These are phyloP conservation scores for Pseudogymnoascus sp. DNA, from an alignment of 2,329 filamentous ascomycete genomes.

Conservation along the genomic window DNA sequence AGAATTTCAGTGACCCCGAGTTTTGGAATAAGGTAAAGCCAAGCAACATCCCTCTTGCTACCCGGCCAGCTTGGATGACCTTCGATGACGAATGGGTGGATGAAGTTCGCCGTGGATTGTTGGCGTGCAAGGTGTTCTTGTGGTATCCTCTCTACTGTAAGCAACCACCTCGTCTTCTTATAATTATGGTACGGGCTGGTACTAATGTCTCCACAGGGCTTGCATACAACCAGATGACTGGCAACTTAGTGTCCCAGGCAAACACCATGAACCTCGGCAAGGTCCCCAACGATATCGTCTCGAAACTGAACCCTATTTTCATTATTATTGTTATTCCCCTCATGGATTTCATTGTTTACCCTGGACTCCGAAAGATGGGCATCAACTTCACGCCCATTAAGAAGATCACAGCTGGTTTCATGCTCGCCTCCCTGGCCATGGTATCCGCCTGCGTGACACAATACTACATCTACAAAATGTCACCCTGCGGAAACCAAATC, in stretches of 20 bases:
- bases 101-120: conserved; percentile 64
- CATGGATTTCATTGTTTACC: conserved; percentile 64
- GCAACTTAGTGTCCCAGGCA: conserved; percentile 58
- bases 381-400: conserved; percentile 70
- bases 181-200: conserved; percentile 53
- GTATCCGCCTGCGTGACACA: conserved; percentile 51
- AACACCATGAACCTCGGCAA: conserved; percentile 61
- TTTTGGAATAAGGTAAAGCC: conserved; percentile 68
- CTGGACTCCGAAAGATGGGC: conserved; percentile 54
- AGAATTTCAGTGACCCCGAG: conserved; percentile 43
- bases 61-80: conserved; percentile 67
- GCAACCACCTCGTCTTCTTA: conserved; percentile 25
- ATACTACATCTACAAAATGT: conserved; percentile 57
- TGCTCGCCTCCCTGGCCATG: conserved; percentile 58
- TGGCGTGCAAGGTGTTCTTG: conserved; percentile 63
- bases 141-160: conserved; percentile 43
- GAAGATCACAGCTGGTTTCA: conserved; percentile 66
- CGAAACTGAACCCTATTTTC: conserved; percentile 69
- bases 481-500: conserved; percentile 53
- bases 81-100: conserved; percentile 82
- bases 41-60: conserved; percentile 47
- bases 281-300: conserved; percentile 70
- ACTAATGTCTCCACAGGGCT: conserved; percentile 36
- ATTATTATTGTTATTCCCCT: conserved; percentile 71
- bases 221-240: conserved; percentile 54